A percentile compares a stretch with the other conserved stretches of the same genome.
Evolutionary conservation across 139 green algal species (phyloP).

Genomic region (Chlamydomonas applanata): DNA sequence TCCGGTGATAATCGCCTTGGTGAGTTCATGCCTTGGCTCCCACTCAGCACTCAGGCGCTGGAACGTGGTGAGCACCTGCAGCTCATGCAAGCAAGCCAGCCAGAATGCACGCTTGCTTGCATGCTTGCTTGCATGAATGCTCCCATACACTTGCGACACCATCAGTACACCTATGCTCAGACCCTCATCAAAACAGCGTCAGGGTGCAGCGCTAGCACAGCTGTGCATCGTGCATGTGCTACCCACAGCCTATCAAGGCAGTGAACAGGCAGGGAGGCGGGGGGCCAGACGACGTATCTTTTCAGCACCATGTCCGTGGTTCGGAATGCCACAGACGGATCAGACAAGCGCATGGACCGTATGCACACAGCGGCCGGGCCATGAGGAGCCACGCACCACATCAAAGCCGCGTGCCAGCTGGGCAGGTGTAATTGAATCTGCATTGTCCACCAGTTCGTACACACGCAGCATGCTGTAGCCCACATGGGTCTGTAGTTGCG

Average conservation of each 20-base stretch:
- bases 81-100: too few species aligned
- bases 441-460: conserved; percentile 34
- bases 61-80: conserved; percentile 60
- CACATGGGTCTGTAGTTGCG: conserved; percentile 80
- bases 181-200: too few species aligned
- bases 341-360: neutral
- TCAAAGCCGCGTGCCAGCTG: conserved; percentile 83
- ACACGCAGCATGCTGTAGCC: conserved; percentile 48
- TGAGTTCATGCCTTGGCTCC: conserved; percentile 9
- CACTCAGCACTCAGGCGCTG: conserved; percentile 60
- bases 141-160: too few species aligned
- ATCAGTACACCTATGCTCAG: too few species aligned
- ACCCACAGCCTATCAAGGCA: too few species aligned
- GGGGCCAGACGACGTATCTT: neutral
- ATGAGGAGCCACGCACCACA: conserved; percentile 45
- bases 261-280: neutral
- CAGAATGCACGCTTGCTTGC: too few species aligned
- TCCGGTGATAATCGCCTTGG: too few species aligned
- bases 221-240: too few species aligned
- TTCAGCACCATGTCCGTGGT: neutral
- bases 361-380: too few species aligned
- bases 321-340: neutral
- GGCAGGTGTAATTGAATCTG: neutral
- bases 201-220: too few species aligned
- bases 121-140: too few species aligned